These are phyloP conservation scores for Colletotrichum sp. DNA, from an alignment of 2,329 filamentous ascomycete species.

Conservation along the genomic window DNA sequence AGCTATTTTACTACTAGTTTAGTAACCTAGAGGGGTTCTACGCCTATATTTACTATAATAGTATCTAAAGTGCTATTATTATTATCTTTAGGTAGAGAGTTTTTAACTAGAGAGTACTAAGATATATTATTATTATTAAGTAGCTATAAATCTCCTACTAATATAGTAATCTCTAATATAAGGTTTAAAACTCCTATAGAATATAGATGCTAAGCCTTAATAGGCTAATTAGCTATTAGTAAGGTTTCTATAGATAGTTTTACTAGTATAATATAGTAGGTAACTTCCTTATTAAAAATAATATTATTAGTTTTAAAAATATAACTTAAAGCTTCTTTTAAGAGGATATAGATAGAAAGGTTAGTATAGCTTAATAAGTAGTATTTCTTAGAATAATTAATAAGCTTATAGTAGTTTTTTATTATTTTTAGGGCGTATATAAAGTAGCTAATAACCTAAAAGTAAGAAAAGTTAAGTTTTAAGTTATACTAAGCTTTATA, in stretches of 20 bases:
- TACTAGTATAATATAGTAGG: not conserved
- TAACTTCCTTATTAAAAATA: not conserved
- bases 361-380: not conserved
- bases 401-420: not conserved
- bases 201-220: not conserved
- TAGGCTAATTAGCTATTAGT: too few species aligned
- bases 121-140: not conserved
- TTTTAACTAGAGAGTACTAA: not conserved
- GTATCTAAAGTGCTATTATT: not conserved
- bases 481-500: not conserved
- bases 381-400: not conserved
- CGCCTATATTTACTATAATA: not conserved
- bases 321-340: not conserved
- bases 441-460: not conserved
- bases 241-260: too few species aligned
- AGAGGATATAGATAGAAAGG: not conserved
- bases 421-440: not conserved
- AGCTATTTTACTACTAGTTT: not conserved
- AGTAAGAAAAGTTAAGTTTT: not conserved
- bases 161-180: not conserved
- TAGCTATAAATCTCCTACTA: not conserved
- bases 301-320: not conserved
- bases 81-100: not conserved
- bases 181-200: not conserved
- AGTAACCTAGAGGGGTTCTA: not conserved